Percentiles rank a stretch among this genome's conserved stretches.
Evolutionary conservation across 306 rosid genomes (phyloP).

Genomic region (Vigna unguiculata): DNA sequence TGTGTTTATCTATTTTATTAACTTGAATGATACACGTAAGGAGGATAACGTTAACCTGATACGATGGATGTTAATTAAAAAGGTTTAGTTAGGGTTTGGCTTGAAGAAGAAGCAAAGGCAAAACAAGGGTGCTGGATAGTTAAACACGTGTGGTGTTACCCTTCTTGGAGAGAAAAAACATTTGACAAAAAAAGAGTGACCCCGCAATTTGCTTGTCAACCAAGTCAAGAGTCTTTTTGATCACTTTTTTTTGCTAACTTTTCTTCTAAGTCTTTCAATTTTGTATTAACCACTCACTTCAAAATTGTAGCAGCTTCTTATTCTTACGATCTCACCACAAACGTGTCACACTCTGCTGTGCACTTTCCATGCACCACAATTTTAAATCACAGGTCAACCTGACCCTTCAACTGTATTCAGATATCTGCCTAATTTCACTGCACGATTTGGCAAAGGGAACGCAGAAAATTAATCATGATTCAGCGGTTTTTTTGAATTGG

Average conservation of each 20-base stretch:
- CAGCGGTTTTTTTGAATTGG: not conserved
- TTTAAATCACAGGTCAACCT: slow-evolving; percentile 39
- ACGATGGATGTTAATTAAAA: slow-evolving; percentile 17
- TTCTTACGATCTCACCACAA: slow-evolving; percentile 33
- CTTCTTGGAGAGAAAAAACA: slow-evolving; percentile 13
- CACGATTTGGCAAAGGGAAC: not conserved
- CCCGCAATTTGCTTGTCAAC: slow-evolving; percentile 57
- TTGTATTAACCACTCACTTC: slow-evolving; percentile 11
- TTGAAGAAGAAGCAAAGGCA: slow-evolving; percentile 72
- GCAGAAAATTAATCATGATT: not conserved
- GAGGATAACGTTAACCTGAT: slow-evolving; percentile 24
- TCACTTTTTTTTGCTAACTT: slow-evolving; percentile 1
- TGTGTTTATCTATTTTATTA: no score
- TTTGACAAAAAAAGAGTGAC: slow-evolving; percentile 27
- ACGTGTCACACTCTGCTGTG: slow-evolving; percentile 36
- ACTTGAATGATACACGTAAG: no score
- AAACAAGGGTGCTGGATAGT: slow-evolving; percentile 9
- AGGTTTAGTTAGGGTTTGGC: slow-evolving; percentile 51
- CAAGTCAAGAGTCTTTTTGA: slow-evolving; percentile 50
- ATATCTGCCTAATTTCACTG: not conserved
- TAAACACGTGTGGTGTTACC: slow-evolving; percentile 53
- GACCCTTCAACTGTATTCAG: not conserved
- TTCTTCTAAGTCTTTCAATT: not conserved
- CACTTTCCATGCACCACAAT: not conserved
- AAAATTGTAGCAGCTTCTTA: slow-evolving; percentile 1